Base-by-base conservation (phyloP, 495 filamentous ascomycete genomes). In the Amniculicola lignicola region DNA sequence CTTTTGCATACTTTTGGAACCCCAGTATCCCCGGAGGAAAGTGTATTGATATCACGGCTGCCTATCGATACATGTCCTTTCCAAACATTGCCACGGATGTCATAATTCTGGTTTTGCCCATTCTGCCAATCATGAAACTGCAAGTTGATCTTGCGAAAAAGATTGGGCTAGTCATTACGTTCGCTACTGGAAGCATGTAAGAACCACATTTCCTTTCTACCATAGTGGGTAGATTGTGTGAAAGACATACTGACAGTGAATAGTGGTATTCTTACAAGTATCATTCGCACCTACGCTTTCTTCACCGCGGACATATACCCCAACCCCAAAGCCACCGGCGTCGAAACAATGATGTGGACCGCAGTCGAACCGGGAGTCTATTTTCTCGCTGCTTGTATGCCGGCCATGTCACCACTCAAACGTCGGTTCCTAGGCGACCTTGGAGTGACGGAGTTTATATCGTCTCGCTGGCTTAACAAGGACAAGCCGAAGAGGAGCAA, bases 21-120 rank as follows among this genome's bases (percentile, higher is more conserved):
- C 38, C 1, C 4, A 40, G 44, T 2, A 18, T 25, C 14, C 36
- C 38, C 14, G 23, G 37, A 1, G 35, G 35, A 11, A 16, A 31
- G 5, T 53, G 49, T 43, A 53, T 53, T 23, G 38, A 53, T 24
- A 41, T 25, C 36, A 42, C 42, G 16, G 37, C 38, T 12, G 42
- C 9, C 11, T 40, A 33, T 24, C 35, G 36, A 1, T 53, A 37
- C 36, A 28, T 16, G 9, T 25, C 18, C 2, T 19, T 53, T 6
- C 12, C 23, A 16, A 42, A 53, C 23, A 42, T 53, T 10, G 7
- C 44, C 4, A 43, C 49, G 6, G 49, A 53, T 31, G 11, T 53
- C 1, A 24, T 43, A 2, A 40, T 53, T n/a, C 37, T 53, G 33
- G 49, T 40, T 19, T 9, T 53, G 1, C 49, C 49, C 10, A 42